These are phyloP conservation scores for Phytophthora sp. DNA, from an alignment of 352 stramenopile species.

Conservation along the genomic window DNA sequence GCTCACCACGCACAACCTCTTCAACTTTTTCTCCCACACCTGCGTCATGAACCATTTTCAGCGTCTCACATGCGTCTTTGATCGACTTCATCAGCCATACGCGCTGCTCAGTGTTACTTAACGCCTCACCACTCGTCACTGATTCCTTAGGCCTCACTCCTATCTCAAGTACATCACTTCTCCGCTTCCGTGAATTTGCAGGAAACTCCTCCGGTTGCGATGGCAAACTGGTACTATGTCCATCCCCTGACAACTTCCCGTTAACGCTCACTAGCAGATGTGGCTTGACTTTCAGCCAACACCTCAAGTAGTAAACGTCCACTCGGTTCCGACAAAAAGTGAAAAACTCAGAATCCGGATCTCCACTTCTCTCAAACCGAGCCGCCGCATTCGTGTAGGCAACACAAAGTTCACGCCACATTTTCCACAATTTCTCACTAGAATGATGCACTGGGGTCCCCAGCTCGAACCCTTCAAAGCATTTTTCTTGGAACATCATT, in stretches of 20 bases:
- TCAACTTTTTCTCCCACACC: not conserved
- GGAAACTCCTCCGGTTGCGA: not conserved
- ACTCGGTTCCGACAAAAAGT: conserved; percentile 15
- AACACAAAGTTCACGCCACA: not conserved
- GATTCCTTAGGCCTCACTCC: too few relatives aligned
- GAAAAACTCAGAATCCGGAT: conserved; percentile 3
- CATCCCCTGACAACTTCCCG: conserved; percentile 3
- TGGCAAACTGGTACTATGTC: too few relatives aligned
- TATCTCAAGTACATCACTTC: not conserved
- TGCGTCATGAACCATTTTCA: not conserved
- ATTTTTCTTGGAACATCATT: not conserved
- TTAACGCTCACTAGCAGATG: conserved; percentile 12
- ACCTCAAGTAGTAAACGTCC: conserved; percentile 13
- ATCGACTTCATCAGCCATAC: not conserved
- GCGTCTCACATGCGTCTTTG: not conserved
- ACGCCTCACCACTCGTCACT: not conserved
- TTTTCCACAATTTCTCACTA: conserved; percentile 1
- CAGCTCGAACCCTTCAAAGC: not conserved
- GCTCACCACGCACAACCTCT: not conserved
- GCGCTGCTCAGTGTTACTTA: too few relatives aligned
- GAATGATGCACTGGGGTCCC: not conserved
- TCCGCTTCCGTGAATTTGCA: not conserved
- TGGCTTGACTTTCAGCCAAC: conserved; percentile 13
- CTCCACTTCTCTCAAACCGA: not conserved
- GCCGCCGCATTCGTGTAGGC: not conserved